Conservation (phyloP, 1,284 basidiomycete species). For the Cryptococcus jaspeensis region DNA sequence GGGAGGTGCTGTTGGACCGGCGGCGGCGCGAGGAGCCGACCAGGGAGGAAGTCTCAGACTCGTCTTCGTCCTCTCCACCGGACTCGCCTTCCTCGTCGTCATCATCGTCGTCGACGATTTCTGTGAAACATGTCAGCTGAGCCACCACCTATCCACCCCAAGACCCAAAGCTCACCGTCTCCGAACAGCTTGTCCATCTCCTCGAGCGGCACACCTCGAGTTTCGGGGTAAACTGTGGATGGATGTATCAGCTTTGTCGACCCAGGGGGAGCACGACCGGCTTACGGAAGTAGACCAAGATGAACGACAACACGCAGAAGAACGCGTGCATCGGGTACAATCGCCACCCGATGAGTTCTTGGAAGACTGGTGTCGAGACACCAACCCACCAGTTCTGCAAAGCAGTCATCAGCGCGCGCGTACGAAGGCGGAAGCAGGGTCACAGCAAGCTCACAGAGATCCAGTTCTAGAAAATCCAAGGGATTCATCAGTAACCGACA, state of each 20-base stretch:
- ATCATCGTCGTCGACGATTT: slow-evolving; percentile 34
- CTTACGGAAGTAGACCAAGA: slow-evolving; percentile 56
- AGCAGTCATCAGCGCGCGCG: slow-evolving; percentile 5
- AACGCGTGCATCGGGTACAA: slow-evolving; percentile 96
- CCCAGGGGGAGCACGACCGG: background rate
- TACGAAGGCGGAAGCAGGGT: background rate
- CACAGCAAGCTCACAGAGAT: slow-evolving; percentile 57
- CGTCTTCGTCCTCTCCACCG: slow-evolving; percentile 35
- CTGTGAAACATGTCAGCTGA: slow-evolving; percentile 14
- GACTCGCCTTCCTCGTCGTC: slow-evolving; percentile 40
- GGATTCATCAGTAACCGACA: background rate
- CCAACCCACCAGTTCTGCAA: slow-evolving; percentile 62
- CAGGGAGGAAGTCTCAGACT: slow-evolving; percentile 64
- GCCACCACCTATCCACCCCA: slow-evolving; percentile 2
- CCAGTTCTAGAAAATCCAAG: slow-evolving; percentile 57
- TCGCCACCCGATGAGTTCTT: slow-evolving; percentile 87
- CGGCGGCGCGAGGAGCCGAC: slow-evolving; percentile 38
- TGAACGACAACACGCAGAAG: slow-evolving; percentile 84
- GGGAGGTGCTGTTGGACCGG: slow-evolving; percentile 34
- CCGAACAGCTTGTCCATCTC: slow-evolving; percentile 55
- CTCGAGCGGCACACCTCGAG: slow-evolving; percentile 57
- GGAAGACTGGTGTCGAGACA: slow-evolving; percentile 81
- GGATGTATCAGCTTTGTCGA: background rate
- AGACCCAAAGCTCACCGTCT: slow-evolving; percentile 28
- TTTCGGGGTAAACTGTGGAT: slow-evolving; percentile 54